These are phyloP conservation scores for Dioscorea zingiberensis DNA, from an alignment of 106 monocot species.

Conservation along the genomic window DNA sequence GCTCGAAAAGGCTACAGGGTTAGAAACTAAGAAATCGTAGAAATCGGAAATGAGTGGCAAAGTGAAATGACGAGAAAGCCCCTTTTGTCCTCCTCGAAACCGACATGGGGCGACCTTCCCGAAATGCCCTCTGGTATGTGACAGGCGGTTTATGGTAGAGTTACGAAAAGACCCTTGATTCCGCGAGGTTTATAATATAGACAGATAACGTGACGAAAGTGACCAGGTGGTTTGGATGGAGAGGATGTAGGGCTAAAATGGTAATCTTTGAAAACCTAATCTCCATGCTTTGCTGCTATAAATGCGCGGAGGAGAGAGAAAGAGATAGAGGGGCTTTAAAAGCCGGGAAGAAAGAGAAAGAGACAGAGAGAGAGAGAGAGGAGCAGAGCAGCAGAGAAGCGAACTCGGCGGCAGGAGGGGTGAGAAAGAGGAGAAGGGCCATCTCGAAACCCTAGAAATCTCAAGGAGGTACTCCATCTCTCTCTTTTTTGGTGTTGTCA, in stretches of 20 bases:
- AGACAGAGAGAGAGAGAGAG: constrained; percentile 3
- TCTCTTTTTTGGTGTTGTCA: neutral
- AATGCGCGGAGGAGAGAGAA: neutral
- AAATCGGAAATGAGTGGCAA: too few species aligned
- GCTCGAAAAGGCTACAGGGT: too few species aligned
- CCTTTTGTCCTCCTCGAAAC: neutral
- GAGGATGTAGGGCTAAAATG: neutral
- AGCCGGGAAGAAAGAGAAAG: neutral
- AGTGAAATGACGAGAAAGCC: neutral
- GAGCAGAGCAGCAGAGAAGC: neutral
- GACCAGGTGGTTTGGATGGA: neutral
- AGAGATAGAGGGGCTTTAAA: neutral
- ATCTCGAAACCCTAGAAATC: constrained; percentile 1
- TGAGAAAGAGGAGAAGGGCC: neutral
- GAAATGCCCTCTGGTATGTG: neutral
- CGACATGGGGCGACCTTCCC: neutral
- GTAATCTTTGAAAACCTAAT: neutral
- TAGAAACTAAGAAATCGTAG: too few species aligned
- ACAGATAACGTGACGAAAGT: neutral
- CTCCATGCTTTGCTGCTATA: neutral
- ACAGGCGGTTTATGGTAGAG: neutral
- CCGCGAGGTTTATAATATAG: too few species aligned
- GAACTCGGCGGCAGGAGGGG: neutral
- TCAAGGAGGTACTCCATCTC: neutral
- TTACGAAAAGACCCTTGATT: too few species aligned